Conservation (phyloP, 148 eudicot species). For the Silene latifolia region DNA sequence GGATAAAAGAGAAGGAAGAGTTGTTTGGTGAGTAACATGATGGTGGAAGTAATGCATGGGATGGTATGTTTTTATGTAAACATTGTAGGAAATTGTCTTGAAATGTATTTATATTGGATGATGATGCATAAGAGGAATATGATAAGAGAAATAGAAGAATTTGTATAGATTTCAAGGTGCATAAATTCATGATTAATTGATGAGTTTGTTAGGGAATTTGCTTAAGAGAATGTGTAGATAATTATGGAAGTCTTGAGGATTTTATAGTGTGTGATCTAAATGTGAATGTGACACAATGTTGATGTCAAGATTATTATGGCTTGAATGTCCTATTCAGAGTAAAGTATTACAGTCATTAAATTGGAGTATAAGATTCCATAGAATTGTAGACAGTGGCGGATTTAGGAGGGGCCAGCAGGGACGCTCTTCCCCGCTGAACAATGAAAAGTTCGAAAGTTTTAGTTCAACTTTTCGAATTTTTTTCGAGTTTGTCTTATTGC, state of each 20-base stretch:
- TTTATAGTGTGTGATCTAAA: conserved; percentile 11
- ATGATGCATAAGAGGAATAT: conserved; percentile 18
- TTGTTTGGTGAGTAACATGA: conserved; percentile 22
- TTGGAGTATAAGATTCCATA: conserved; percentile 4
- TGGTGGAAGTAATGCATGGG: conserved; percentile 26
- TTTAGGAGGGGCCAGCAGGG: no score
- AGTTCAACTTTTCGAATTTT: no score
- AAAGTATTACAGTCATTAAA: not conserved
- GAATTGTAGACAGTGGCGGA: not conserved
- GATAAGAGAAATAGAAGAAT: conserved; percentile 21
- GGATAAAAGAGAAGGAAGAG: conserved; percentile 30
- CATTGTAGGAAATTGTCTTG: conserved; percentile 25
- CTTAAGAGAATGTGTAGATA: not conserved
- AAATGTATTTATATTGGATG: conserved; percentile 1
- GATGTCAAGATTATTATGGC: conserved; percentile 21
- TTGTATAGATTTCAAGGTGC: not conserved
- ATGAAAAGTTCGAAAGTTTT: no score
- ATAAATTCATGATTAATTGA: conserved; percentile 18
- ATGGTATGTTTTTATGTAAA: conserved; percentile 15
- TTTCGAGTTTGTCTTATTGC: no score
- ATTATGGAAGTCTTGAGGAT: not conserved
- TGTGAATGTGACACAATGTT: conserved; percentile 18
- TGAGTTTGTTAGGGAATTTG: conserved; percentile 4
- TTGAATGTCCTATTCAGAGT: conserved; percentile 3
- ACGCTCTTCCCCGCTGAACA: no score